Base-by-base conservation (phyloP, 2,329 filamentous ascomycete species). In the Colletotrichum sp. region DNA sequence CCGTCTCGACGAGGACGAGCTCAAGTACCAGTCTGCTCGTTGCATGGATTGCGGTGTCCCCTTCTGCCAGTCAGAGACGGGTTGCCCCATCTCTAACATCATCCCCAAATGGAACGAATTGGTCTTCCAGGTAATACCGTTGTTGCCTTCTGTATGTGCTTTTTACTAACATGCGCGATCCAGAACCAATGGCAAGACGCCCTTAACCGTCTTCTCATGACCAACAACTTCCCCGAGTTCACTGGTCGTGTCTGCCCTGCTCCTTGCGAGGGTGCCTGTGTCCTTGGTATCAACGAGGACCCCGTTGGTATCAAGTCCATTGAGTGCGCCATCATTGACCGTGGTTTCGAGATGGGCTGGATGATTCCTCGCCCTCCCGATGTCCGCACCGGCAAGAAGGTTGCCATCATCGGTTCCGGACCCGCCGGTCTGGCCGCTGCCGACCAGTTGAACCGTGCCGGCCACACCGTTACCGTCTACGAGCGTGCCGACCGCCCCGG, bases 21-120 rank as follows among this genome's bases (percentile, higher is more conserved):
- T 98, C 79, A 98, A 98, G 88, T 98, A 98, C 83, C 96, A 99
- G 86, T 94, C 96, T 63, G 96, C 96, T 77, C 95, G 96, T 79
- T 99, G 96, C 89, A 99, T 99, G 96, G 96, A 99, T 87, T 99
- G 96, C 77, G 96, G 96, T 92, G 96, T 99, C 77, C 96, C 96
- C 2, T 99, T 99, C 91, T 99, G 96, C 81, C 96, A 99, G 86
- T 98, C 96, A 24, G 96, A 99, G 80, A 96, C 95, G 78, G 96
- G 96, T 65, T 99, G 96, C 84, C 96, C 96, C 2, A 98, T 98
- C 85, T 96, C 93, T 80, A 99, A 99, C 88, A 98, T 99, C 83
- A 99, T 99, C 81, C 96, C 96, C 73, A 98, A 98, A 81, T 98
- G 95, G 95, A 98, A 98, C 73, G 96, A 98, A 77, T 78, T 98